A percentile compares a stretch with the other conserved stretches of the same genome.
These are phyloP conservation scores for Boletus subcaerulescens DNA, from an alignment of 768 basidiomycete species.

Conservation along the genomic window DNA sequence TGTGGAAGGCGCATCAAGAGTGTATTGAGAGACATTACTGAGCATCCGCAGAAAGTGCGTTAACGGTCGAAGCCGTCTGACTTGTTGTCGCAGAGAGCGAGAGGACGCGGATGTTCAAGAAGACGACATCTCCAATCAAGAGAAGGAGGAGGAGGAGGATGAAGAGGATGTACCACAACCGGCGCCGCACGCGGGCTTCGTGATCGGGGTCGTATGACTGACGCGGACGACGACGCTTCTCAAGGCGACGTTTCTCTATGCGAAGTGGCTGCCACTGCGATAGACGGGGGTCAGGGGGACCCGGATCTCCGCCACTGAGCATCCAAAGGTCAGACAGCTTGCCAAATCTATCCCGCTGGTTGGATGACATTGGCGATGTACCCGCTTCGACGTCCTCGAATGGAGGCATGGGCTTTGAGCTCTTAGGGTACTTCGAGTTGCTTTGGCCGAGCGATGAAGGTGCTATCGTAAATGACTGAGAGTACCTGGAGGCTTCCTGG, in stretches of 20 bases:
- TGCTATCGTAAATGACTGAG: slow-evolving; percentile 39
- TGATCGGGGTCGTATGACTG: slow-evolving; percentile 18
- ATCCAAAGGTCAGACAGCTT: slow-evolving; percentile 37
- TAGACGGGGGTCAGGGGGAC: slow-evolving; percentile 21
- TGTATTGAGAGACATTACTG: slow-evolving; percentile 47
- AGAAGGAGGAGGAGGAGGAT: slow-evolving; percentile 41
- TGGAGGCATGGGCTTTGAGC: not conserved
- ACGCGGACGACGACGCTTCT: slow-evolving; percentile 12
- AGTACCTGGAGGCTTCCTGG: slow-evolving; percentile 38
- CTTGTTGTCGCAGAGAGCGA: slow-evolving; percentile 11
- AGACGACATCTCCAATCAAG: slow-evolving; percentile 38
- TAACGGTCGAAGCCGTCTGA: slow-evolving; percentile 24
- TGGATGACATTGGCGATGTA: slow-evolving; percentile 14
- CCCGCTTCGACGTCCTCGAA: slow-evolving; percentile 27
- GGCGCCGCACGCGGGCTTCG: slow-evolving; percentile 24
- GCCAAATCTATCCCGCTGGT: slow-evolving; percentile 34
- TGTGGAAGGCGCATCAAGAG: slow-evolving; percentile 40
- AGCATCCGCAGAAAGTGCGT: slow-evolving; percentile 36
- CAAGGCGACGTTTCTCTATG: slow-evolving; percentile 32
- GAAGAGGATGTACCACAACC: slow-evolving; percentile 29
- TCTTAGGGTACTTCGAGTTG: slow-evolving; percentile 9
- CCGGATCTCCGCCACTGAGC: slow-evolving; percentile 21
- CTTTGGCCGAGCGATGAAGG: slow-evolving; percentile 23
- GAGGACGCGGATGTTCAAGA: slow-evolving; percentile 38
- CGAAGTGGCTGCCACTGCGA: slow-evolving; percentile 39